Percentiles rank a stretch among this genome's conserved stretches.
These are phyloP conservation scores for Lizanozyma gosingica DNA, from an alignment of 1,139 yeast species.

Conservation along the genomic window DNA sequence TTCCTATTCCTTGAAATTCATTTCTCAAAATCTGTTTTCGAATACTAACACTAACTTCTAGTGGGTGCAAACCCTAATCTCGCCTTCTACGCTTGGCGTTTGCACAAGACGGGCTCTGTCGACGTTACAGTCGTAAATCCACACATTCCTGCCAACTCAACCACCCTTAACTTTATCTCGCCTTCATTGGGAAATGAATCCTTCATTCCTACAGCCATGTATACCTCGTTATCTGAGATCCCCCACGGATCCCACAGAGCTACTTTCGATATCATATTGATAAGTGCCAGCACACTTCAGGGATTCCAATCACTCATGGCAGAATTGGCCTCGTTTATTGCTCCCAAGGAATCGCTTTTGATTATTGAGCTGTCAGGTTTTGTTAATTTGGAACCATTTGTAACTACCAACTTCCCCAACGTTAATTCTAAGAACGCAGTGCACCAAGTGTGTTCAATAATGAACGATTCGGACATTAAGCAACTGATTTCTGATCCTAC, in stretches of 20 bases:
- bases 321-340: slow-evolving; percentile 20
- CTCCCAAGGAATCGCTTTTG: slow-evolving; percentile 33
- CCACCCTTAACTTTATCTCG: slow-evolving; percentile 10
- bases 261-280: slow-evolving; percentile 26
- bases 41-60: slow-evolving; percentile 12
- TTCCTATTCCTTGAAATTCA: slow-evolving; percentile 4
- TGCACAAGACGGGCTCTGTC: slow-evolving; percentile 19
- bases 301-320: slow-evolving; percentile 28
- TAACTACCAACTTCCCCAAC: slow-evolving; percentile 27
- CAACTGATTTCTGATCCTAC: slow-evolving; percentile 15
- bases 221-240: slow-evolving; percentile 12
- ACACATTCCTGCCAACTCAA: slow-evolving; percentile 6
- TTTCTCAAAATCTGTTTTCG: not conserved
- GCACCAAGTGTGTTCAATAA: slow-evolving; percentile 39
- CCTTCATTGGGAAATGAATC: slow-evolving; percentile 12
- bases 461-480: slow-evolving; percentile 59
- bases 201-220: slow-evolving; percentile 17
- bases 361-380: slow-evolving; percentile 64
- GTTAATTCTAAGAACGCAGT: not conserved
- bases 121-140: slow-evolving; percentile 22
- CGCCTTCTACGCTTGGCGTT: slow-evolving; percentile 33
- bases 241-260: slow-evolving; percentile 8
- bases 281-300: slow-evolving; percentile 32
- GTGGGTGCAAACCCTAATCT: slow-evolving; percentile 33
- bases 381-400: slow-evolving; percentile 63